Evolutionary conservation across 768 basidiomycete species (phyloP).

Genomic region (Suillus tomentosus): DNA sequence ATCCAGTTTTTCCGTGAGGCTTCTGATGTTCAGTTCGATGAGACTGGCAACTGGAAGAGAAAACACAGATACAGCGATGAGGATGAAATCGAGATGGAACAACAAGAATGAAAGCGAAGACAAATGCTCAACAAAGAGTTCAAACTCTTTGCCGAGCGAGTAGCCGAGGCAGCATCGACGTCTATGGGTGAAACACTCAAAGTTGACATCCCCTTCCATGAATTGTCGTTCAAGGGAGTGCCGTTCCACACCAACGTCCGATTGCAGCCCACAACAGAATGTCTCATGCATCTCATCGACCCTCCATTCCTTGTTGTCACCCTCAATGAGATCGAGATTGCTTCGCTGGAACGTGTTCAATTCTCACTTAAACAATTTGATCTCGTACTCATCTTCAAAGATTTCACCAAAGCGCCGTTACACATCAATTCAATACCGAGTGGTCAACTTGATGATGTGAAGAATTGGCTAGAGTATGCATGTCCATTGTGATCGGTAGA

Average conservation of each 20-base stretch:
- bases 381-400: constrained; percentile 95
- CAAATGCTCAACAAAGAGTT: constrained; percentile 93
- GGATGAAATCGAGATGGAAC: constrained; percentile 98
- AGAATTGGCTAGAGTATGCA: constrained; percentile 97
- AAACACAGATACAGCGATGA: constrained; percentile 98
- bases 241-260: constrained; percentile 95
- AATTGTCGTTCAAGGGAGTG: constrained; percentile 95
- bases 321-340: constrained; percentile 92
- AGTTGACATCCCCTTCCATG: constrained; percentile 95
- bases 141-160: constrained; percentile 88
- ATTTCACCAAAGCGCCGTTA: constrained; percentile 88
- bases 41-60: constrained; percentile 98
- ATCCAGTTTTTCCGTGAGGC: constrained; percentile 99
- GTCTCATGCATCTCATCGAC: constrained; percentile 92
- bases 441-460: constrained; percentile 91
- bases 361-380: constrained; percentile 97
- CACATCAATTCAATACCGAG: constrained; percentile 97
- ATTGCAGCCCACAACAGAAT: constrained; percentile 95
- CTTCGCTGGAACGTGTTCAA: constrained; percentile 95
- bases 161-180: constrained; percentile 78
- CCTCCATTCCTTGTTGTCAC: constrained; percentile 96
- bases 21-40: constrained; percentile 96
- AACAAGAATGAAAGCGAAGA: constrained; percentile 90
- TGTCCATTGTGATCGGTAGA: not conserved
- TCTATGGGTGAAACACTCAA: constrained; percentile 90